Percentiles rank a stretch among this genome's conserved stretches.
Evolutionary conservation across 306 rosid species (phyloP).

Genomic region (Senna siamea): DNA sequence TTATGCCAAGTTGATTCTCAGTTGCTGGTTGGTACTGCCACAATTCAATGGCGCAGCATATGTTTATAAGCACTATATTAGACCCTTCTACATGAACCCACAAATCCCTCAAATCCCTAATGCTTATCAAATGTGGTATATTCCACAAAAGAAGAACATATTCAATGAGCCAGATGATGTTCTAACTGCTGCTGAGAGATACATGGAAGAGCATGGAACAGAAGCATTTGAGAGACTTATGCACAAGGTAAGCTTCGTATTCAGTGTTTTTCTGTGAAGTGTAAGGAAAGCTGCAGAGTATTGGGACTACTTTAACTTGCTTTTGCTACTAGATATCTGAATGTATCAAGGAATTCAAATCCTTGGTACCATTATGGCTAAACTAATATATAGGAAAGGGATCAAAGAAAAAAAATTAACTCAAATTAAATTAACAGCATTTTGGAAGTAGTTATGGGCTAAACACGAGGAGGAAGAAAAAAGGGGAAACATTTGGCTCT

Average conservation of each 20-base stretch:
- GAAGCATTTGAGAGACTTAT: slow-evolving; percentile 87
- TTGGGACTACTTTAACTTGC: neutral
- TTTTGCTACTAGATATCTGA: neutral
- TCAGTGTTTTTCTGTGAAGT: slow-evolving; percentile 3
- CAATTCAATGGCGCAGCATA: slow-evolving; percentile 91
- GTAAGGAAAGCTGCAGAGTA: neutral
- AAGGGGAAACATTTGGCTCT: neutral
- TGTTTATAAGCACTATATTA: slow-evolving; percentile 72
- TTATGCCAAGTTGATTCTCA: slow-evolving; percentile 74
- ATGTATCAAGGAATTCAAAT: neutral
- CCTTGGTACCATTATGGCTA: neutral
- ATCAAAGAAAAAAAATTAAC: neutral
- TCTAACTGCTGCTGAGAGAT: slow-evolving; percentile 78
- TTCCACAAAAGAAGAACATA: slow-evolving; percentile 69
- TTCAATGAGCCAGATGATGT: slow-evolving; percentile 72
- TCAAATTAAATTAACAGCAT: neutral
- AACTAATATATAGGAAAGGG: neutral
- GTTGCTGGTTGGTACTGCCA: slow-evolving; percentile 93
- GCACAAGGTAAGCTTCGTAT: neutral
- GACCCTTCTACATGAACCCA: slow-evolving; percentile 88
- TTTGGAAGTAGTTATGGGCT: neutral
- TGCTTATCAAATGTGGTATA: slow-evolving; percentile 57
- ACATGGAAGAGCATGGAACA: slow-evolving; percentile 78
- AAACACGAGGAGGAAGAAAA: neutral
- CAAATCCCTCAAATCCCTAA: slow-evolving; percentile 35